Base-by-base conservation (phyloP, 2,329 filamentous ascomycete species). In the Diaporthe batatas region DNA sequence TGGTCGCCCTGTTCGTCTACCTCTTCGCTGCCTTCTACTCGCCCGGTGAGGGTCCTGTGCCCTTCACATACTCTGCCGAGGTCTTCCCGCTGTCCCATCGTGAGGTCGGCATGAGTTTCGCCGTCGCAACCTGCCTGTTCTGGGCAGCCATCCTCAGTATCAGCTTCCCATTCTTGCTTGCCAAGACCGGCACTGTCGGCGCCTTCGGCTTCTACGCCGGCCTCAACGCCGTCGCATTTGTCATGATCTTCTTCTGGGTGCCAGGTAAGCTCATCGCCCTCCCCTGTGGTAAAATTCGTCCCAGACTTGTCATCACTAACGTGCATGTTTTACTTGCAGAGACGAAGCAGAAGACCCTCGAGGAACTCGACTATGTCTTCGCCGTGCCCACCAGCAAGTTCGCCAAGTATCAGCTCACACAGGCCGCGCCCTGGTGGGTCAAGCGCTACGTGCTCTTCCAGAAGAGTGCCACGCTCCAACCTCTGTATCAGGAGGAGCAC, bases 31-130 rank as follows among this genome's bases (percentile, higher is more conserved):
- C 77, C 25, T 79, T 78, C 67, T 80, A 80, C 74, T 80, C 79
- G 2, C 79, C 79, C 18, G 79, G 88, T 2, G 91, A 93, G 82
- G 92, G 91, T 0, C 89, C 89, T 14, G 91, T 93, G 16, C 91
- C 91, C 0, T 93, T 91, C 79, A 89, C 89, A 7, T 93, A 93
- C 82, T 89, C 87, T 3, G 91, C 91, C 65, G 92, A 94, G 80
- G 90, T 93, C 2, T 94, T 92, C 79, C 91, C 92, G 0, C 86
- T 93, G 1, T 92, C 91, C 0, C 91, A 93, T 79, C 87, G 92
- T 77, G 92, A 93, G 78, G 86, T 93, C 36, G 92, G 92, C 72
- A 94, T 94, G 91, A 87, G 87, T 0, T 92, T 87, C 81, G 88
- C 91, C 14, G 91, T 93, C n/a, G 90, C 91, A 0, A 92, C 90